Evolutionary conservation across 345 rosid genomes (phyloP).

Genomic region (Eucalyptus brandiana): DNA sequence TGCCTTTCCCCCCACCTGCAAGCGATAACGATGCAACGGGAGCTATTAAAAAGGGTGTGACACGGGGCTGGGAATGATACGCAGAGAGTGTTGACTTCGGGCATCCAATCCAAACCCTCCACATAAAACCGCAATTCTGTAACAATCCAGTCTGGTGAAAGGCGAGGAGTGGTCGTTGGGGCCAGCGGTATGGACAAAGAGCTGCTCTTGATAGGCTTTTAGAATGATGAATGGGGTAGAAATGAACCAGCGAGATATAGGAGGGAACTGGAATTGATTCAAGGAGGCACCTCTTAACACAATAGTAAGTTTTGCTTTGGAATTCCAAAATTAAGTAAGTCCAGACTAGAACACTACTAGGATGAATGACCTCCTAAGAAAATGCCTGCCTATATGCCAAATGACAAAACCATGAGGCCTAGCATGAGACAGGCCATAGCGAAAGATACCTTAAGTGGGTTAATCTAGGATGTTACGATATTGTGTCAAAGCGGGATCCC

Average conservation of each 20-base stretch:
- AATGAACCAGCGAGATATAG: too few relatives aligned
- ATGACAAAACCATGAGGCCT: not conserved
- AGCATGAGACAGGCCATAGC: not conserved
- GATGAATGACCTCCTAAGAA: too few relatives aligned
- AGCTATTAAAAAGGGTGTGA: not conserved
- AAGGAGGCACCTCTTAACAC: not conserved
- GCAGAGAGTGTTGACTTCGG: not conserved
- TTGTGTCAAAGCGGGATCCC: not conserved
- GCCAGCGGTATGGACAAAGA: not conserved
- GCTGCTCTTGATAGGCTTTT: not conserved
- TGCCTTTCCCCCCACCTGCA: not conserved
- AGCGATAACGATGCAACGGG: not conserved
- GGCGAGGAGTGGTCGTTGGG: not conserved
- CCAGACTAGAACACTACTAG: accelerated
- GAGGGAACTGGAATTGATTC: not conserved
- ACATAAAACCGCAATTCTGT: not conserved
- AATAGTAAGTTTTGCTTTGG: too few relatives aligned
- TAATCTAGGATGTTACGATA: too few relatives aligned
- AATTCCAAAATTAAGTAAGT: too few relatives aligned
- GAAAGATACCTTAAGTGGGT: not conserved
- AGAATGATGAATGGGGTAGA: not conserved
- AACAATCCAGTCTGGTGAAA: not conserved
- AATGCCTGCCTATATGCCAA: not conserved
- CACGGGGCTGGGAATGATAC: not conserved
- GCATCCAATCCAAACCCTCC: not conserved